phyloP scores from a whole-genome alignment of 1,284 basidiomycete genomes.

The Cutaneotrichosporon daszewskae region DNA sequence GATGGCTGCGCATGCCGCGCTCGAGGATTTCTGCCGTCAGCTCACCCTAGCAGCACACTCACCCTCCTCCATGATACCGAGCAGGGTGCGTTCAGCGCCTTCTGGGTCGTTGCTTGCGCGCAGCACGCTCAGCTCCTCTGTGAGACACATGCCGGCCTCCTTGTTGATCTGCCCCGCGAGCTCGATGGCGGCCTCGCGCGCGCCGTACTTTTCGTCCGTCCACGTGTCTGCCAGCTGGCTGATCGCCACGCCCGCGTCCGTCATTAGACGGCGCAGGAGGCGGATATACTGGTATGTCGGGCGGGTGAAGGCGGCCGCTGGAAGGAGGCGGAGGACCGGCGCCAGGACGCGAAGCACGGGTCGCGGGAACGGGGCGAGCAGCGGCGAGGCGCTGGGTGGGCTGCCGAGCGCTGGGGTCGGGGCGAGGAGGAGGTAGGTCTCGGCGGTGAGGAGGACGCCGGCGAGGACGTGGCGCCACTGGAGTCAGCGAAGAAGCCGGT shows the following conservation, averaged over 20 bases:
- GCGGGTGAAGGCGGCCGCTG: neutral
- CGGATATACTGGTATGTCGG: slow-evolving; percentile 32
- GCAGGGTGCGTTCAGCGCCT: slow-evolving; percentile 7
- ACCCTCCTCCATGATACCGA: slow-evolving; percentile 11
- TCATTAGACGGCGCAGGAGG: slow-evolving; percentile 27
- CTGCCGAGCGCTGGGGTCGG: slow-evolving; percentile 15
- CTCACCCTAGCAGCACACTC: too few relatives aligned
- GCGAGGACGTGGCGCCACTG: slow-evolving; percentile 72
- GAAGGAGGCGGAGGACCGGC: slow-evolving; percentile 4
- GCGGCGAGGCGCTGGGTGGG: slow-evolving; percentile 1
- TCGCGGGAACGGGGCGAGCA: slow-evolving; percentile 8
- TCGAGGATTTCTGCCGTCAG: too few relatives aligned
- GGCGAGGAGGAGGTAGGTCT: slow-evolving; percentile 30
- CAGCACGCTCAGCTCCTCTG: slow-evolving; percentile 1
- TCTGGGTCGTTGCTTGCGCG: slow-evolving; percentile 1
- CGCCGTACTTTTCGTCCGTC: too few relatives aligned
- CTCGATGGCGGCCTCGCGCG: neutral
- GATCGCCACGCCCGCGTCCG: slow-evolving; percentile 30
- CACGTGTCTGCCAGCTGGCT: slow-evolving; percentile 36
- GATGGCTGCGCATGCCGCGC: too few relatives aligned
- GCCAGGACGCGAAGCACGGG: too few relatives aligned
- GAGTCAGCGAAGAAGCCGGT: neutral
- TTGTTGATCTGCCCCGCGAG: slow-evolving; percentile 1
- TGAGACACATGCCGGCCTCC: neutral
- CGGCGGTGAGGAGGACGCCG: slow-evolving; percentile 55